phyloP scores from a whole-genome alignment of 192 early-diverging fungal species.

The Entomortierella beljakovae region DNA sequence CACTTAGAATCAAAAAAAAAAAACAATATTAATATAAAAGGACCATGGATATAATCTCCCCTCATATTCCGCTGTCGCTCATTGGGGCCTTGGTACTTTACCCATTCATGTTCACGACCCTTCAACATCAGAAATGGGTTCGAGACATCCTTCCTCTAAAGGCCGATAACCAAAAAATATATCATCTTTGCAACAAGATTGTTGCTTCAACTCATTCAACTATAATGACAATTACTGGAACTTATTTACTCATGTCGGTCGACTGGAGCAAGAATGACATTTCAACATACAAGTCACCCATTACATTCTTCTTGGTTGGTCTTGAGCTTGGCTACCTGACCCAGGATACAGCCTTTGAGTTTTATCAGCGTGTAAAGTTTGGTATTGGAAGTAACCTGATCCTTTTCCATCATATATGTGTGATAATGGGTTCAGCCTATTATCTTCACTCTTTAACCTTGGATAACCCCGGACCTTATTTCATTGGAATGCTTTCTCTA shows the following conservation, averaged over 20 bases:
- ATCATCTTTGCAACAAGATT: conserved; percentile 54
- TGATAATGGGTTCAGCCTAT: conserved; percentile 49
- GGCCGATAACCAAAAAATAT: conserved; percentile 40
- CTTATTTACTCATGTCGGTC: conserved; percentile 33
- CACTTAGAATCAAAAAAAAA: too few species aligned
- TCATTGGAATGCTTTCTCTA: conserved; percentile 51
- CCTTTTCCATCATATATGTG: conserved; percentile 47
- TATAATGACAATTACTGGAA: conserved; percentile 42
- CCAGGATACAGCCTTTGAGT: conserved; percentile 51
- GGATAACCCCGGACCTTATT: conserved; percentile 45
- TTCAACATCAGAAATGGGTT: conserved; percentile 20
- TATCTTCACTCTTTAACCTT: conserved; percentile 47
- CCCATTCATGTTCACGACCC: conserved; percentile 30
- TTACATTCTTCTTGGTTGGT: conserved; percentile 49
- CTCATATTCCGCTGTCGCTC: conserved; percentile 38
- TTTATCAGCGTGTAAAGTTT: conserved; percentile 44
- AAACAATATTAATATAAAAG: neutral
- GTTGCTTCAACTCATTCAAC: conserved; percentile 51
- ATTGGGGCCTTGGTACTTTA: conserved; percentile 41
- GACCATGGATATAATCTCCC: conserved; percentile 3
- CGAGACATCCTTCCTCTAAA: conserved; percentile 37
- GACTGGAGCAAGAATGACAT: conserved; percentile 53
- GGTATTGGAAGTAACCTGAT: conserved; percentile 51
- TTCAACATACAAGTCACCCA: conserved; percentile 42
- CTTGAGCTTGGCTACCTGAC: conserved; percentile 52